Conservation (phyloP, 163 green algal species). For the Scenedesmus sp. region DNA sequence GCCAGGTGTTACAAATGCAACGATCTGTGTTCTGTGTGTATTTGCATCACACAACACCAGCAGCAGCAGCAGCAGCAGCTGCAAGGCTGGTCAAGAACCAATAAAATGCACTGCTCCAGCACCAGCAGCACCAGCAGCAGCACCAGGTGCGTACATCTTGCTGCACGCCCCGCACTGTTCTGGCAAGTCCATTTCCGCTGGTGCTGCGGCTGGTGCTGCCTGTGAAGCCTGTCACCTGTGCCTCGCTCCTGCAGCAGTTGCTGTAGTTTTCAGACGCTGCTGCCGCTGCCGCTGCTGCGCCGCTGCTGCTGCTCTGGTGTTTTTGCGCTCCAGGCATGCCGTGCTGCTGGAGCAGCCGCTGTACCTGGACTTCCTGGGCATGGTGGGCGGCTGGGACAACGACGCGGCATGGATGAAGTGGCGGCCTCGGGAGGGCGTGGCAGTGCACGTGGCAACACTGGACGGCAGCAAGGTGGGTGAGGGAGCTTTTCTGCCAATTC, state of each 20-base stretch:
- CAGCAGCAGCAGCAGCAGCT: too few relatives aligned
- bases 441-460: slow-evolving; percentile 76
- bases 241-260: slow-evolving; percentile 79
- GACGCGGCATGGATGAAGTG: slow-evolving; percentile 83
- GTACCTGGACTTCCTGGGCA: slow-evolving; percentile 73
- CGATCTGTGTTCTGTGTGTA: slow-evolving; percentile 44
- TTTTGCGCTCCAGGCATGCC: slow-evolving; percentile 26
- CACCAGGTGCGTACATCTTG: too few relatives aligned
- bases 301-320: background rate
- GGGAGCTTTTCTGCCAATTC: too few relatives aligned
- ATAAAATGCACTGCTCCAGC: too few relatives aligned
- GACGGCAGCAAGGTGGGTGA: slow-evolving; percentile 54
- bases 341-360: slow-evolving; percentile 83
- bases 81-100: too few relatives aligned
- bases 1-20: too few relatives aligned
- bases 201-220: slow-evolving; percentile 19
- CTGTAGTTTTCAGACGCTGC: slow-evolving; percentile 71
- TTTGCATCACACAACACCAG: too few relatives aligned
- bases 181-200: too few relatives aligned
- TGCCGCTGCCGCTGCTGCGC: background rate
- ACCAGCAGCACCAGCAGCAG: slow-evolving; percentile 77
- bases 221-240: background rate
- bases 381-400: slow-evolving; percentile 60
- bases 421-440: slow-evolving; percentile 68
- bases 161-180: too few relatives aligned